Evolutionary conservation across 2,329 filamentous ascomycete genomes (phyloP).

Genomic region (Colletotrichum caudatum): DNA sequence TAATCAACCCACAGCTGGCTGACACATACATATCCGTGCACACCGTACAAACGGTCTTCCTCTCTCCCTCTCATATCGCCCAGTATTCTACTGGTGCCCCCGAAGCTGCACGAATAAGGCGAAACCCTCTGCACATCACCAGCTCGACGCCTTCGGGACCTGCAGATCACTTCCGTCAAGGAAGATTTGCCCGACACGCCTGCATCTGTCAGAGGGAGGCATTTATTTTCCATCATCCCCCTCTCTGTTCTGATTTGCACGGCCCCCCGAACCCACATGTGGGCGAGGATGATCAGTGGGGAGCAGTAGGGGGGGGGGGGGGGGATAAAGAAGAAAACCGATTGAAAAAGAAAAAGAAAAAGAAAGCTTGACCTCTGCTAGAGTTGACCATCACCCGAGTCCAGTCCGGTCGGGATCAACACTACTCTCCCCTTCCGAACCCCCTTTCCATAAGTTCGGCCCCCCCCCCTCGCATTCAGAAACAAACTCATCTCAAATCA

Average conservation of each 20-base stretch:
- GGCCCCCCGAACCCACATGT: neutral
- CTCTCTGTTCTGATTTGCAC: neutral
- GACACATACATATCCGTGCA: neutral
- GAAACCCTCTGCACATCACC: neutral
- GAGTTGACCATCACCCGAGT: neutral
- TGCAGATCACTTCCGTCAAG: conserved; percentile 9
- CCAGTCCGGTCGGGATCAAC: conserved; percentile 15
- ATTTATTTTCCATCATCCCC: neutral
- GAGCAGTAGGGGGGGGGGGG: neutral
- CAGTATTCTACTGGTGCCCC: neutral
- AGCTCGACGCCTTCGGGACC: neutral
- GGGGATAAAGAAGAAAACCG: neutral
- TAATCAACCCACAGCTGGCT: neutral
- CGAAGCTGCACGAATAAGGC: conserved; percentile 13
- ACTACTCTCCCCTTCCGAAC: neutral
- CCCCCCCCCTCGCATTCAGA: neutral
- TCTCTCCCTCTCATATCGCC: conserved; percentile 2
- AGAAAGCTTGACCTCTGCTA: neutral
- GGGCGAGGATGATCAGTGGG: neutral
- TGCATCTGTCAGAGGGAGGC: neutral
- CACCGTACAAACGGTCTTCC: neutral
- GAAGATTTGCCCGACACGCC: neutral
- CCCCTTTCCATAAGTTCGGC: neutral
- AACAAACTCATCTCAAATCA: conserved; percentile 14
- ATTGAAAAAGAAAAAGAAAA: neutral